Evolutionary conservation across 352 stramenopile species (phyloP).

Genomic region (Phytophthora brassicae): DNA sequence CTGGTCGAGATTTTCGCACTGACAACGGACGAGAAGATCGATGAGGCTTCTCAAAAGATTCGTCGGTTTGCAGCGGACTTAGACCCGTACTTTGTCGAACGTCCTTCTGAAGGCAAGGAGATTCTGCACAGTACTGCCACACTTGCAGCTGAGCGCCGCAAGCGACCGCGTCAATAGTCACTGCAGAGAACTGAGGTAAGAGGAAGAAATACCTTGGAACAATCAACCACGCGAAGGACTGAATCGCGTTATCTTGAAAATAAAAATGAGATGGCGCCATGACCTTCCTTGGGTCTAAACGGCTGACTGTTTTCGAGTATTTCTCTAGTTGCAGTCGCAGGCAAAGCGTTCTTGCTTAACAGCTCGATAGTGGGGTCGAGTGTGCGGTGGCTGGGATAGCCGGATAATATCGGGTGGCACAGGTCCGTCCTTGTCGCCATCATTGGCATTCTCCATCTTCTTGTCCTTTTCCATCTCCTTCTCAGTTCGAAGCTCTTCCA

Average conservation of each 20-base stretch:
- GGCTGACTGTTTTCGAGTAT: neutral
- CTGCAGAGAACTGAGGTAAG: too few relatives aligned
- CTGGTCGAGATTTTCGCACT: slow-evolving; percentile 85
- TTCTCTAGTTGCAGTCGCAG: slow-evolving; percentile 57
- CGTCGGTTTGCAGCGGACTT: slow-evolving; percentile 79
- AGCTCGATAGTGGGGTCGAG: slow-evolving; percentile 23
- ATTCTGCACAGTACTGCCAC: slow-evolving; percentile 83
- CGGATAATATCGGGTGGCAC: slow-evolving; percentile 42
- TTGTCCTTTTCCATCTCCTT: slow-evolving; percentile 22
- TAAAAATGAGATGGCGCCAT: slow-evolving; percentile 9
- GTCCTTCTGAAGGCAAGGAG: slow-evolving; percentile 82
- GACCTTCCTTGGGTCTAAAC: slow-evolving; percentile 5
- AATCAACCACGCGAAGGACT: neutral
- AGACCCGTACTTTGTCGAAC: slow-evolving; percentile 85
- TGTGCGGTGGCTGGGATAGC: slow-evolving; percentile 34
- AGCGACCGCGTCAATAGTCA: slow-evolving; percentile 56
- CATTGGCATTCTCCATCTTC: neutral
- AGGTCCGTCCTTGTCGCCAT: neutral
- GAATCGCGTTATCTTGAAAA: slow-evolving; percentile 18
- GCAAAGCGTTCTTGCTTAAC: slow-evolving; percentile 32
- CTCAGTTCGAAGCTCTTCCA: slow-evolving; percentile 42
- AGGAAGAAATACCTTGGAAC: too few relatives aligned
- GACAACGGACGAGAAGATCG: slow-evolving; percentile 86
- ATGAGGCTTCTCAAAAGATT: slow-evolving; percentile 83
- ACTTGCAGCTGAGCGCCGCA: slow-evolving; percentile 74